Evolutionary conservation across 2,329 filamentous ascomycete species (phyloP).

Genomic region (Hortaea werneckii): DNA sequence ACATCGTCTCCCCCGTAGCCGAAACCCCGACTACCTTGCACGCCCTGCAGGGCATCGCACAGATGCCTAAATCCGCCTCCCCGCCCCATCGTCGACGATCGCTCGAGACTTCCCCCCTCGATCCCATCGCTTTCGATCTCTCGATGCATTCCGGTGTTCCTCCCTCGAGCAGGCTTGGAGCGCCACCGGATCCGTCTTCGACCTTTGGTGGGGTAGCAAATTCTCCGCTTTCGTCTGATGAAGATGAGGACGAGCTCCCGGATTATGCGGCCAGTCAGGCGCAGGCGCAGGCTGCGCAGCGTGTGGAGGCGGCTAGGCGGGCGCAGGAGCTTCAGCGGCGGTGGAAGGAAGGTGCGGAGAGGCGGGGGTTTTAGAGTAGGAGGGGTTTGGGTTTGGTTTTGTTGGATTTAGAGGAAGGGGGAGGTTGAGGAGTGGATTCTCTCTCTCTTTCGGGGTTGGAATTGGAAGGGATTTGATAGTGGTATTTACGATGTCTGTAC

Average conservation of each 20-base stretch:
- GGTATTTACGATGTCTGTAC: too few relatives aligned
- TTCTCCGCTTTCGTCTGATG: constrained; percentile 8
- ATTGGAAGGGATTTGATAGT: too few relatives aligned
- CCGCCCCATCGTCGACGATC: not conserved
- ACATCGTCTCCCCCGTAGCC: constrained; percentile 13
- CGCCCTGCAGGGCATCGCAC: constrained; percentile 18
- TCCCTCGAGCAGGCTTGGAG: not conserved
- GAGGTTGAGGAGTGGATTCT: too few relatives aligned
- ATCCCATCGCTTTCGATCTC: constrained; percentile 9
- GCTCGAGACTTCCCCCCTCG: not conserved
- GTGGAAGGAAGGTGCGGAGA: constrained; percentile 27
- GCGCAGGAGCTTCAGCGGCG: constrained; percentile 36
- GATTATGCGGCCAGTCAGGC: constrained; percentile 40
- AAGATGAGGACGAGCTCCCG: constrained; percentile 33
- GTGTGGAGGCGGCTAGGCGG: constrained; percentile 32
- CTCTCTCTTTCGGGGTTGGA: too few relatives aligned
- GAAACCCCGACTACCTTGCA: constrained; percentile 17
- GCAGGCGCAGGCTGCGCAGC: constrained; percentile 30
- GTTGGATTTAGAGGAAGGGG: too few relatives aligned
- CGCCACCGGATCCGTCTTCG: not conserved
- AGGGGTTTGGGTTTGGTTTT: not conserved
- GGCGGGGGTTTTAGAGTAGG: not conserved
- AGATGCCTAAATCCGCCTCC: constrained; percentile 12
- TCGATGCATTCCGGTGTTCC: constrained; percentile 13
- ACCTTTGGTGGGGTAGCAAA: not conserved